Evolutionary conservation across 2,329 filamentous ascomycete species (phyloP).

Genomic region (Allantophomopsis lycopodina): DNA sequence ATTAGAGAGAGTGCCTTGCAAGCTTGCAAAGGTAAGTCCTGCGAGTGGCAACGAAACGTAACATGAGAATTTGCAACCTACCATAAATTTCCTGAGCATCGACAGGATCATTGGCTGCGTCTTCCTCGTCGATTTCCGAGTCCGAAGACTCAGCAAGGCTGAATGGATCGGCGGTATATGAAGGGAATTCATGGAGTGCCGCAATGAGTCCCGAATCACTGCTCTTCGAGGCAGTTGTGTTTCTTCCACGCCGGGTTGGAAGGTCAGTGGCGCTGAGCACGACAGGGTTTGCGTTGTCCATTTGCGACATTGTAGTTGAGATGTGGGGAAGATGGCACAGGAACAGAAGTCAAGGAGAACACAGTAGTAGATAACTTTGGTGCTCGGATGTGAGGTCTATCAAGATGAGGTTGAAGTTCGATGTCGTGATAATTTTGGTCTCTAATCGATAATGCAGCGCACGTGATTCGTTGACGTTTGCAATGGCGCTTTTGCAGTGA

Average conservation of each 20-base stretch:
- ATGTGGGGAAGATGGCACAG: not conserved
- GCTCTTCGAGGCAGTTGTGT: constrained; percentile 27
- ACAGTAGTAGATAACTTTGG: not conserved
- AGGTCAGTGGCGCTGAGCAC: constrained; percentile 82
- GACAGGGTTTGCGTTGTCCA: constrained; percentile 80
- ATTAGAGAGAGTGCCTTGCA: too few relatives aligned
- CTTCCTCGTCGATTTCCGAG: constrained; percentile 31
- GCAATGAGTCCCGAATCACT: constrained; percentile 12
- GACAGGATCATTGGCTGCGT: constrained; percentile 63
- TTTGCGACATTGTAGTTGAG: constrained; percentile 7
- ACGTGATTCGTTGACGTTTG: too few relatives aligned
- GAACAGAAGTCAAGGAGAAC: not conserved
- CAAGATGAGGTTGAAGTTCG: too few relatives aligned
- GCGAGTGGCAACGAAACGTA: not conserved
- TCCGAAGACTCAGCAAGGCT: constrained; percentile 18
- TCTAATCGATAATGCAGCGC: too few relatives aligned
- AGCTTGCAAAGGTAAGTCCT: too few relatives aligned
- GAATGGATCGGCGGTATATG: constrained; percentile 19
- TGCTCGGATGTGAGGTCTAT: not conserved
- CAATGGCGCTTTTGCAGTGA: too few relatives aligned
- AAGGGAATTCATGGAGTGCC: constrained; percentile 13
- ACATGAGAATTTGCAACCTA: constrained; percentile 22
- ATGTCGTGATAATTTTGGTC: too few relatives aligned
- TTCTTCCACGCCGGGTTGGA: constrained; percentile 57
- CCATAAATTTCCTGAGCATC: constrained; percentile 97